Percentiles rank a stretch among this genome's conserved stretches.
Conservation (phyloP, 495 filamentous ascomycete species). For the Tuber aestivum region DNA sequence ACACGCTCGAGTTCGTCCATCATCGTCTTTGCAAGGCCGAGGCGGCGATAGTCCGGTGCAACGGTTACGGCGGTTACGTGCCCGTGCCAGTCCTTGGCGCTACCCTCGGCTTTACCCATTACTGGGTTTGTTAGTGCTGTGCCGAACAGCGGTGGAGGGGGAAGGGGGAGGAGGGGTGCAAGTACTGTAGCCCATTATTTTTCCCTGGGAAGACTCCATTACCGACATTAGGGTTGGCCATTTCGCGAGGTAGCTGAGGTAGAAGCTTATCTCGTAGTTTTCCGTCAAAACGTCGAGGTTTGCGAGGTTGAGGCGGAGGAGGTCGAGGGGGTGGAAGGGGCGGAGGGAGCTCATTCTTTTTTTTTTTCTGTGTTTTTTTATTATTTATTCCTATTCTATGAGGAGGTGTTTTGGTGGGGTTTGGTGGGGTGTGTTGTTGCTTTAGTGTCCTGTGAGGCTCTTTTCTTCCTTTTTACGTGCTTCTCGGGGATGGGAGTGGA, state of each 20-base stretch:
- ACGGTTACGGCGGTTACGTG: slow-evolving; percentile 96
- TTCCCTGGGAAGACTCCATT: slow-evolving; percentile 70
- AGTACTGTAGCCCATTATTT: slow-evolving; percentile 87
- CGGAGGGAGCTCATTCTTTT: slow-evolving; percentile 61
- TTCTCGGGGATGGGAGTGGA: slow-evolving; percentile 5
- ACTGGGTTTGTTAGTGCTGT: slow-evolving; percentile 51
- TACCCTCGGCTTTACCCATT: slow-evolving; percentile 89
- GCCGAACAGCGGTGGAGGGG: slow-evolving; percentile 2
- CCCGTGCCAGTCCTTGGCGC: slow-evolving; percentile 94
- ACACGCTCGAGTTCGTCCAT: slow-evolving; percentile 70
- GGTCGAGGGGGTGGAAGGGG: slow-evolving; percentile 63
- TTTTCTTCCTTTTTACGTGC: slow-evolving; percentile 3
- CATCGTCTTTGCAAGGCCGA: slow-evolving; percentile 75
- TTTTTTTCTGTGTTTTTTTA: not conserved
- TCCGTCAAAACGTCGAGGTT: slow-evolving; percentile 92
- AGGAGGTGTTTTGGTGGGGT: not conserved
- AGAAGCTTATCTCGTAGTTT: slow-evolving; percentile 92
- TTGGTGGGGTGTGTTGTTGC: not conserved
- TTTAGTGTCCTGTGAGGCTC: not conserved
- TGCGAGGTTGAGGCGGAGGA: slow-evolving; percentile 75
- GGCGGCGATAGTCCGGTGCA: slow-evolving; percentile 73
- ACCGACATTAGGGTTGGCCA: slow-evolving; percentile 92
- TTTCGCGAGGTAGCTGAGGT: slow-evolving; percentile 85
- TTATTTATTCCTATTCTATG: slow-evolving; percentile 21
- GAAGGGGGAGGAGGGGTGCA: slow-evolving; percentile 36